Conservation (phyloP, 2,329 filamentous ascomycete species). For the Curvularia lunata region DNA sequence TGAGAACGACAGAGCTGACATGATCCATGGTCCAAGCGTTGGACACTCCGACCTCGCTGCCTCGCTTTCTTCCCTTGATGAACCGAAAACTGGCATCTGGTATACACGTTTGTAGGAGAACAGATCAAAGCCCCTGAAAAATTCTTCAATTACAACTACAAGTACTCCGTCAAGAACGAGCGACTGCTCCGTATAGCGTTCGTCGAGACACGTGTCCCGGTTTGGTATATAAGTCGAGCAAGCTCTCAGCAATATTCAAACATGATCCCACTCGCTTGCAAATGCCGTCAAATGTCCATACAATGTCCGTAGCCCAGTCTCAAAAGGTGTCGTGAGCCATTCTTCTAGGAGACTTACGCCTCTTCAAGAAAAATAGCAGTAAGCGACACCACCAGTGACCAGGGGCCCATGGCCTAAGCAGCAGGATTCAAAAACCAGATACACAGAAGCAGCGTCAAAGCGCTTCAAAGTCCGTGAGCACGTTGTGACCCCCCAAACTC, state of each 20-base stretch:
- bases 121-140: not conserved
- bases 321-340: too few species aligned
- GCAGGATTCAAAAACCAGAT: too few species aligned
- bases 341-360: too few species aligned
- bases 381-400: too few species aligned
- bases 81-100: not conserved
- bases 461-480: not conserved
- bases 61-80: not conserved
- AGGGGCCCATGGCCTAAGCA: too few species aligned
- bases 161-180: not conserved
- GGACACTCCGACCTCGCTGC: not conserved
- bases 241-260: not conserved
- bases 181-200: not conserved
- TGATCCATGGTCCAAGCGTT: not conserved
- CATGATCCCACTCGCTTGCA: not conserved
- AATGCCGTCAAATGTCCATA: not conserved
- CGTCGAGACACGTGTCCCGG: not conserved
- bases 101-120: not conserved
- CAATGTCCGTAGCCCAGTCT: not conserved
- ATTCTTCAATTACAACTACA: not conserved
- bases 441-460: not conserved
- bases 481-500: not conserved
- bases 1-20: not conserved
- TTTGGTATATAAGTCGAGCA: not conserved
- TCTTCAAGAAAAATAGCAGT: too few species aligned